These are phyloP conservation scores for Collybia sordida DNA, from an alignment of 768 basidiomycete genomes.

Conservation along the genomic window DNA sequence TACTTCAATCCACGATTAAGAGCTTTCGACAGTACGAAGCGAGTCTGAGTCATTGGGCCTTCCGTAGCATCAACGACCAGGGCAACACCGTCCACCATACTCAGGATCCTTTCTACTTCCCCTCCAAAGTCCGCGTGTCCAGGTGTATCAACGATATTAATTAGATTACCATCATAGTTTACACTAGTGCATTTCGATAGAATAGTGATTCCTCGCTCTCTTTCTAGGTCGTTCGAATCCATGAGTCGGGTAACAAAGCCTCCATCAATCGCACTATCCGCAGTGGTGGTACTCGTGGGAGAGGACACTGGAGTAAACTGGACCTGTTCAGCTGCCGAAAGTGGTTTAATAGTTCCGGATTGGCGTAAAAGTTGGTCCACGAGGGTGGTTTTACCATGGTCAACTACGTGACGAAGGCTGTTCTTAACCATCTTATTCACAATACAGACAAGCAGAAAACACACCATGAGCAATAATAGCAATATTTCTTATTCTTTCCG, in stretches of 20 bases:
- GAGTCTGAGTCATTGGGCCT: conserved; percentile 61
- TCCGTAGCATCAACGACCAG: conserved; percentile 62
- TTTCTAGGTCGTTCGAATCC: conserved; percentile 55
- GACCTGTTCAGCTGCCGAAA: conserved; percentile 33
- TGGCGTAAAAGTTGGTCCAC: conserved; percentile 52
- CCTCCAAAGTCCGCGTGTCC: conserved; percentile 66
- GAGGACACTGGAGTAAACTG: conserved; percentile 31
- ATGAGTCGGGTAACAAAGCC: conserved; percentile 45
- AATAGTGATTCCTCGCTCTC: conserved; percentile 62
- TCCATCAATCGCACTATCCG: conserved; percentile 34
- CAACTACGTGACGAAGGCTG: conserved; percentile 28
- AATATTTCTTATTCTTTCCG: conserved; percentile 45
- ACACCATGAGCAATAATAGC: conserved; percentile 54
- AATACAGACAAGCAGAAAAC: neutral
- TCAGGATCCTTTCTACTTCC: conserved; percentile 60
- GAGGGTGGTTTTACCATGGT: conserved; percentile 54
- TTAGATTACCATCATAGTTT: conserved; percentile 45
- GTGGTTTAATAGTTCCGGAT: conserved; percentile 45
- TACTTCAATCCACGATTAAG: conserved; percentile 41
- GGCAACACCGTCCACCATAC: conserved; percentile 62
- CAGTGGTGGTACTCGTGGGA: conserved; percentile 22
- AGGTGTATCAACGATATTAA: conserved; percentile 62
- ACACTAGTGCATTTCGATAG: conserved; percentile 58
- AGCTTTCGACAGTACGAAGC: conserved; percentile 50
- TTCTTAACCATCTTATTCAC: neutral